phyloP scores from a whole-genome alignment of 495 filamentous ascomycete genomes.

The Aspergillus haitiensis region DNA sequence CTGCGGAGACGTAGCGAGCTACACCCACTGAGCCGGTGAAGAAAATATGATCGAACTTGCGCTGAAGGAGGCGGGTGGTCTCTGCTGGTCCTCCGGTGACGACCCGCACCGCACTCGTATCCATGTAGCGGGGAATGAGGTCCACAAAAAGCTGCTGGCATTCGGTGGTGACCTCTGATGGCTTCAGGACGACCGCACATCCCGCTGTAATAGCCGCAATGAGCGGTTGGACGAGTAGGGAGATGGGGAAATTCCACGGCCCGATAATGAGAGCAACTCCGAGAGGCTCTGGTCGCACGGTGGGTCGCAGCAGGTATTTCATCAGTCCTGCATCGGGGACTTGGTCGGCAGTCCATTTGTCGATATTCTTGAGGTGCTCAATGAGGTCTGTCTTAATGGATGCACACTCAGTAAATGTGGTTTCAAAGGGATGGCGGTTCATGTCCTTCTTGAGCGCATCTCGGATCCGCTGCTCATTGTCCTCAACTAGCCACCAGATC shows the following conservation, averaged over 20 bases:
- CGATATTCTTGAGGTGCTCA: conserved; percentile 66
- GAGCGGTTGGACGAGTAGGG: conserved; percentile 69
- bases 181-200: conserved; percentile 80
- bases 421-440: conserved; percentile 66
- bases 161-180: conserved; percentile 69
- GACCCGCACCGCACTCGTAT: conserved; percentile 63
- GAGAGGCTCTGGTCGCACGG: conserved; percentile 60
- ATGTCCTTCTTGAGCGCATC: conserved; percentile 72
- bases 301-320: conserved; percentile 62
- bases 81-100: conserved; percentile 76
- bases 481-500: conserved; percentile 56
- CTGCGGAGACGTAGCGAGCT: conserved; percentile 76
- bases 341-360: conserved; percentile 74
- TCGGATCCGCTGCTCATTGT: conserved; percentile 63
- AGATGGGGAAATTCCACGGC: conserved; percentile 83
- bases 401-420: conserved; percentile 61
- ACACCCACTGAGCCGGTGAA: conserved; percentile 78
- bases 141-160: conserved; percentile 64
- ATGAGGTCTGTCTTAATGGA: conserved; percentile 71
- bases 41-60: conserved; percentile 92
- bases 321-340: conserved; percentile 47
- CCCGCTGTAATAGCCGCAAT: conserved; percentile 86
- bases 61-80: conserved; percentile 69
- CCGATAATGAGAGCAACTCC: conserved; percentile 82
- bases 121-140: conserved; percentile 67